A percentile compares a stretch with the other conserved stretches of the same genome.
Evolutionary conservation across 2,329 filamentous ascomycete species (phyloP).

Genomic region (Penicillium sp.): DNA sequence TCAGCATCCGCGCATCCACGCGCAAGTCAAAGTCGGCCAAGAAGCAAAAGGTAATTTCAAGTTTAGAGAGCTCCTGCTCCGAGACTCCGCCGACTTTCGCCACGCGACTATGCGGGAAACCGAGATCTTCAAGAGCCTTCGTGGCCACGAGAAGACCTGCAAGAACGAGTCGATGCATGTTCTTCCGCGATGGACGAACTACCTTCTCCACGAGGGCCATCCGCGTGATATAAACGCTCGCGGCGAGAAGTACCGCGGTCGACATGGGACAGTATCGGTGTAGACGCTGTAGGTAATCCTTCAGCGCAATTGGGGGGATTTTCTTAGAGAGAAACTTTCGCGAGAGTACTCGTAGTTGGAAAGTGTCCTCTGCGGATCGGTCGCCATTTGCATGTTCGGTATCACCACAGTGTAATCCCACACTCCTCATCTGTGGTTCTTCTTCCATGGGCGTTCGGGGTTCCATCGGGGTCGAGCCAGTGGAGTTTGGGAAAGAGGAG

Average conservation of each 20-base stretch:
- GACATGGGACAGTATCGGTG: slow-evolving; percentile 93
- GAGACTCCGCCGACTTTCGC: slow-evolving; percentile 87
- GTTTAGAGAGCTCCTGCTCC: slow-evolving; percentile 74
- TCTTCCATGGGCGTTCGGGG: slow-evolving; percentile 30
- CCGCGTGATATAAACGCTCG: slow-evolving; percentile 83
- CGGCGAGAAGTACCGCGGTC: slow-evolving; percentile 88
- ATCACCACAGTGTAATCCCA: slow-evolving; percentile 41
- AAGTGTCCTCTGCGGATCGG: slow-evolving; percentile 70
- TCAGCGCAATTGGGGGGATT: slow-evolving; percentile 78
- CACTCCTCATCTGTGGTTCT: slow-evolving; percentile 29
- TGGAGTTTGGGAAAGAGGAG: slow-evolving; percentile 44
- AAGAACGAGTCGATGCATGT: slow-evolving; percentile 82
- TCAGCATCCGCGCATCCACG: slow-evolving; percentile 62
- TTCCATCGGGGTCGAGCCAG: slow-evolving; percentile 48
- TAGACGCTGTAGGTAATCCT: slow-evolving; percentile 82
- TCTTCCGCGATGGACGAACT: slow-evolving; percentile 79
- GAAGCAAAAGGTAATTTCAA: slow-evolving; percentile 90
- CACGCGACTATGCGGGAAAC: slow-evolving; percentile 81
- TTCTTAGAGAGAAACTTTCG: slow-evolving; percentile 92
- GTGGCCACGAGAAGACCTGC: slow-evolving; percentile 85
- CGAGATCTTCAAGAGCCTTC: slow-evolving; percentile 92
- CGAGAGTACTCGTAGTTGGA: slow-evolving; percentile 83
- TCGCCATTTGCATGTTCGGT: slow-evolving; percentile 58
- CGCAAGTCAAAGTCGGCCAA: slow-evolving; percentile 80
- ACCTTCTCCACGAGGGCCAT: slow-evolving; percentile 76